phyloP scores from a whole-genome alignment of 257 asterid genomes.

The Verbena officinalis region DNA sequence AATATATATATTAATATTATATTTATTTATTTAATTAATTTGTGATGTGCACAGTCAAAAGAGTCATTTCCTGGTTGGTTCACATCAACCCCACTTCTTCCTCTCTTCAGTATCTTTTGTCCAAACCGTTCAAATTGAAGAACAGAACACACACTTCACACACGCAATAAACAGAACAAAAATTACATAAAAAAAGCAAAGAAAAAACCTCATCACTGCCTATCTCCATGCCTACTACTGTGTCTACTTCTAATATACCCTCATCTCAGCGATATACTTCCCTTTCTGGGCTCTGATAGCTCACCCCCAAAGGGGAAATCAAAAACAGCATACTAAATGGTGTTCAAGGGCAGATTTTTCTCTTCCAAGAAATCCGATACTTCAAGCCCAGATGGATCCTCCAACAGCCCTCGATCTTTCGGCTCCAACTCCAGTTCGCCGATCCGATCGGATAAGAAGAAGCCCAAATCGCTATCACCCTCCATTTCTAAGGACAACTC shows the following conservation, averaged over 20 bases:
- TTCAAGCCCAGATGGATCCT: conserved; percentile 93
- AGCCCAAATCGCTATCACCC: conserved; percentile 61
- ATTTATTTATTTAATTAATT: no score
- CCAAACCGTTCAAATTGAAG: conserved; percentile 26
- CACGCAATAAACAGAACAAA: neutral
- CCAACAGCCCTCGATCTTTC: conserved; percentile 76
- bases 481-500: conserved; percentile 61
- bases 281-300: conserved; percentile 7
- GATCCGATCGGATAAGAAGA: conserved; percentile 85
- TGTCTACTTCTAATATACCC: conserved; percentile 13
- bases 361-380: conserved; percentile 87
- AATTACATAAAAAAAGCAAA: neutral
- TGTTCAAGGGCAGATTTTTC: conserved; percentile 87
- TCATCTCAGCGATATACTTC: conserved; percentile 3
- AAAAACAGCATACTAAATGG: conserved; percentile 63
- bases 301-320: conserved; percentile 7
- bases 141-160: conserved; percentile 23
- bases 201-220: conserved; percentile 19
- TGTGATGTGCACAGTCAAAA: conserved; percentile 11
- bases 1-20: neutral
- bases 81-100: conserved; percentile 24
- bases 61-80: conserved; percentile 30
- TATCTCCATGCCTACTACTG: conserved; percentile 34
- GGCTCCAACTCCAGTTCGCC: conserved; percentile 93
- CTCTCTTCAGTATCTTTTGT: conserved; percentile 6